Evolutionary conservation across 148 eudicot species (phyloP).

Genomic region (Cornus kousa): DNA sequence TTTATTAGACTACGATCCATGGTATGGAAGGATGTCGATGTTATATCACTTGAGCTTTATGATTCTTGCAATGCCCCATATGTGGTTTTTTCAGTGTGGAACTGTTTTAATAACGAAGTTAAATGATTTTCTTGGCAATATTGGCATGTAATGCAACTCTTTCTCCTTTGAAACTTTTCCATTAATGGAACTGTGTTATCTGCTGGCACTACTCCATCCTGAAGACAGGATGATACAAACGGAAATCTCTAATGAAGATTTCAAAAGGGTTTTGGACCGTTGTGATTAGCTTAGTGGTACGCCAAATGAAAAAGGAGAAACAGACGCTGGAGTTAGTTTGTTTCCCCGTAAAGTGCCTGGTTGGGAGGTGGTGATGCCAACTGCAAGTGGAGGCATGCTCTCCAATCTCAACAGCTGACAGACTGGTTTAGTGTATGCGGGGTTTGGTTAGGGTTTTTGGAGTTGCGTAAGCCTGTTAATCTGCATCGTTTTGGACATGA

Average conservation of each 20-base stretch:
- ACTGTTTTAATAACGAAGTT: background rate
- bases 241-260: conserved; percentile 76
- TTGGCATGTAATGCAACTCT: background rate
- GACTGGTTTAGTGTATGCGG: too few species aligned
- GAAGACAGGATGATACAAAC: conserved; percentile 85
- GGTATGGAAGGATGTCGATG: background rate
- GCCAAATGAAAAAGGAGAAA: conserved; percentile 24
- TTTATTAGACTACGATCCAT: too few species aligned
- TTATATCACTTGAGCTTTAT: background rate
- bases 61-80: background rate
- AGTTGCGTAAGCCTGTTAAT: too few species aligned
- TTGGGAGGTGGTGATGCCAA: conserved; percentile 92
- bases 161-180: too few species aligned
- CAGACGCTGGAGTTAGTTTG: conserved; percentile 18
- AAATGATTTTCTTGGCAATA: background rate
- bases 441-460: too few species aligned
- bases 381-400: conserved; percentile 74
- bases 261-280: conserved; percentile 72
- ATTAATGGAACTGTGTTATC: conserved; percentile 5
- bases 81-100: background rate
- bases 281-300: conserved; percentile 52
- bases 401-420: conserved; percentile 66
- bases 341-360: conserved; percentile 91
- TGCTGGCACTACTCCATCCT: conserved; percentile 74
- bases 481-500: too few species aligned